Evolutionary conservation across 1,139 yeast species (phyloP), one percentile per base, ranked within the genome.

Genomic region (Pichia norvegensis): DNA sequence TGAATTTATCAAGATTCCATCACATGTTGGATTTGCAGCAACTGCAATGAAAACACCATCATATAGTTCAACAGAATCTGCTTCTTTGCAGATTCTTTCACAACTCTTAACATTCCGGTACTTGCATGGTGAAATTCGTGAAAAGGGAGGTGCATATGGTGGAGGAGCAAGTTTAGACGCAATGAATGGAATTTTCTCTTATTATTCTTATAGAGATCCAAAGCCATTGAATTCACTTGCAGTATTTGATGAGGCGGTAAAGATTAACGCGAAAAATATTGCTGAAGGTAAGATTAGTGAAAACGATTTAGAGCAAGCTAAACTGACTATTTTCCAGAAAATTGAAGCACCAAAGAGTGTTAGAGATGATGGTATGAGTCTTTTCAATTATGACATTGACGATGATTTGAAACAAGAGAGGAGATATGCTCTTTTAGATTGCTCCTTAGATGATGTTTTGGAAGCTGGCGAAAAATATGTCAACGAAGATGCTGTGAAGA

Each of bases 131-230:
- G 95, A 88, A 52, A 81, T 92, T 38, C 78, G 98, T 55, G 98
- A 92, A 63, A 80, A 92, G 57, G 96, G 96, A 51, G 98, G 98
- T 46, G 98, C 98, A 0, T 92, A 92, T 60, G 98, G 98, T 9
- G 97, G 96, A 13, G 98, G 98, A 2, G 84, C 95, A 16, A 70
- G 76, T 17, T 90, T 81, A 61, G 86, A 83, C 59, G 90, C 94
- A 0, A 63, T 87, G 27, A 88, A 85, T 46, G 97, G 97, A 0
- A 62, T 81, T 2, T 76, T 90, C 56, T 77, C 85, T 44, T 88
- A 76, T 67, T 94, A 84, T 66, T 87, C 97, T 0, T 92, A 92
- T 67, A 76, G 98, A 56, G 98, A 92, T 65, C 98, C 98, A 17
- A 81, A 86, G 52, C 87, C 97, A 0, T 62, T 74, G 36, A 76